phyloP scores from a whole-genome alignment of 2,329 filamentous ascomycete genomes.

The Calonectria hawksworthii region DNA sequence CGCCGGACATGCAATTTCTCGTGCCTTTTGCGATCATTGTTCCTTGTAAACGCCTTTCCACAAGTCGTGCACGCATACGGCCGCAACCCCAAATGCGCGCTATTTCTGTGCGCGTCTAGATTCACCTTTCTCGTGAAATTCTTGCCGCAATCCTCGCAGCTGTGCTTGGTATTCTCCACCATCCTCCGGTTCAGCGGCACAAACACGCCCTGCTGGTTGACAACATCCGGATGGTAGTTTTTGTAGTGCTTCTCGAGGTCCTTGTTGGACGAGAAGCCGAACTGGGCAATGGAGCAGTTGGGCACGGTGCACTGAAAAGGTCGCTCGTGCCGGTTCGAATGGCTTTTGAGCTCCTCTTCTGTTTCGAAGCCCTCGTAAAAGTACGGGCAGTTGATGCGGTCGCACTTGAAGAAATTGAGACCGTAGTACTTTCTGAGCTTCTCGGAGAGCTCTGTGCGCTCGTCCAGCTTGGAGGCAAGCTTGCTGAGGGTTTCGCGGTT shows the following conservation, averaged over 20 bases:
- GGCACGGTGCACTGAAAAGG: constrained; percentile 54
- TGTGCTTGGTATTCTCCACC: constrained; percentile 18
- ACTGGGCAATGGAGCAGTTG: constrained; percentile 50
- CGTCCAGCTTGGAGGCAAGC: constrained; percentile 19
- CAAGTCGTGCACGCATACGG: constrained; percentile 48
- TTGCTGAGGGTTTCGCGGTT: constrained; percentile 42
- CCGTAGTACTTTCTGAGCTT: constrained; percentile 52
- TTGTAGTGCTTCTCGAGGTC: constrained; percentile 49
- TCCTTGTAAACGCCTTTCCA: constrained; percentile 50
- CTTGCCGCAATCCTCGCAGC: constrained; percentile 53
- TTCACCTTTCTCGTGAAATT: constrained; percentile 55
- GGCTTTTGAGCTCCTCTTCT: constrained; percentile 48
- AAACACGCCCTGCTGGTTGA: background rate
- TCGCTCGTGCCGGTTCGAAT: constrained; percentile 56
- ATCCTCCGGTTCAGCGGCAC: background rate
- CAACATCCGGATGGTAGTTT: constrained; percentile 16
- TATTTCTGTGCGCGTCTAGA: constrained; percentile 51
- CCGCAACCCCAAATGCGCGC: constrained; percentile 51
- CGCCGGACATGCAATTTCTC: constrained; percentile 44
- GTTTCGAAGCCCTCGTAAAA: constrained; percentile 59
- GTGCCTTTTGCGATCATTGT: constrained; percentile 52
- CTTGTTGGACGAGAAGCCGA: constrained; percentile 57
- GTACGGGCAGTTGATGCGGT: constrained; percentile 55
- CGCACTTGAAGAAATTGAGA: constrained; percentile 56
- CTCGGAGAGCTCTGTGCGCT: constrained; percentile 34